Evolutionary conservation across 2,329 filamentous ascomycete genomes (phyloP), one percentile per base, ranked within the genome.

Genomic region (Colletotrichum musicola): DNA sequence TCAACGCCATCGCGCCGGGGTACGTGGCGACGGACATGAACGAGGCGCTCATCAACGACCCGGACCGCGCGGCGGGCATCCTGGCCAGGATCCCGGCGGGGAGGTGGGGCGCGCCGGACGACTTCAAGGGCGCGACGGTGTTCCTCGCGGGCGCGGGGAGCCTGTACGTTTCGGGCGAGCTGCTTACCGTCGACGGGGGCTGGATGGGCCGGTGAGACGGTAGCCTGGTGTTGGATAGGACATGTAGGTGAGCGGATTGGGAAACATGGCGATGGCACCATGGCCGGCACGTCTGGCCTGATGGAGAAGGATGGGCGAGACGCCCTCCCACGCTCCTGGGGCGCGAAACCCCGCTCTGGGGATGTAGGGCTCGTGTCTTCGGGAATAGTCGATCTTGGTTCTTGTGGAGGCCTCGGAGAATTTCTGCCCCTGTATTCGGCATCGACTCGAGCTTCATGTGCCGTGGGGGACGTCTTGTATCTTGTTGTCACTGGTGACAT

Each of bases 21-120:
- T 97, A 97, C 79, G 93, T 97, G 73, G 92, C 88, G 54, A 97
- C 94, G n/a, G 94, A 97, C 69, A 97, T 97, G 95, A 97, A 97
- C 78, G 86, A 86, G 73, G 94, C 93, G 4, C 80, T 97, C 75
- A 88, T 97, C 51, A 87, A 90, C 59, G 90, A 97, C 78, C 79
- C 87, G 74, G 88, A 86, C 72, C 83, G 94, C 35, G 85, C 92
- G 70, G 88, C 85, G 72, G 90, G 90, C 74, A 97, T 97, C 73
- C 86, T 92, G 75, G 89, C 88, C 40, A 84, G 94, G 66, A 97
- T 97, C 74, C 94, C 94, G 0, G 93, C 93, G 0, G 94, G 92
- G 0, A 83, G 93, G 74, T 97, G 94, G 94, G 94, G 93, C 0
- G 85, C 78, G 16, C 92, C 94, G 0, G 93, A 97, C 35, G 94